A percentile compares a stretch with the other conserved stretches of the same genome.
Evolutionary conservation across 2,329 filamentous ascomycete genomes (phyloP).

Genomic region (Capronia coronata): DNA sequence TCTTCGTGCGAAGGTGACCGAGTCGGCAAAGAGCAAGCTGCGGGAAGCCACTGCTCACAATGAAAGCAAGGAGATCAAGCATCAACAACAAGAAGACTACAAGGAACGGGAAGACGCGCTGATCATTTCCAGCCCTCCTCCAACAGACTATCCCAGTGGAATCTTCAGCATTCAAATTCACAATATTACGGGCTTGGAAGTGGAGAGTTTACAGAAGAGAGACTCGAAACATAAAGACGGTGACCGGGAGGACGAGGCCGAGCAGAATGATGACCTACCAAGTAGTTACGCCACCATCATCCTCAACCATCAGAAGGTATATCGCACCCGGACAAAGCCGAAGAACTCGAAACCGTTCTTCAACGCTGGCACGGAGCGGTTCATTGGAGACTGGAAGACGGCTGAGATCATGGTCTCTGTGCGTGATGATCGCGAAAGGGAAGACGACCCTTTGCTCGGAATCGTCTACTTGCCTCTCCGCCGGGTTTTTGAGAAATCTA

Average conservation of each 20-base stretch:
- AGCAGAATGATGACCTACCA: slow-evolving; percentile 58
- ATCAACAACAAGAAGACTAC: slow-evolving; percentile 62
- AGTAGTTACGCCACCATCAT: slow-evolving; percentile 68
- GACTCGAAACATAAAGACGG: slow-evolving; percentile 43
- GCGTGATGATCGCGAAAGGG: slow-evolving; percentile 60
- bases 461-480: slow-evolving; percentile 61
- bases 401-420: slow-evolving; percentile 63
- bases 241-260: slow-evolving; percentile 40
- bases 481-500: slow-evolving; percentile 56
- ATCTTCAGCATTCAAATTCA: slow-evolving; percentile 66
- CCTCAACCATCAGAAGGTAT: slow-evolving; percentile 63
- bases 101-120: slow-evolving; percentile 56
- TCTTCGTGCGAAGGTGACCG: slow-evolving; percentile 52
- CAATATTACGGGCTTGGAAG: slow-evolving; percentile 62
- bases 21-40: slow-evolving; percentile 55
- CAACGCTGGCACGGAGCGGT: slow-evolving; percentile 68
- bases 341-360: slow-evolving; percentile 74
- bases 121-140: slow-evolving; percentile 62
- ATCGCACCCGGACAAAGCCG: slow-evolving; percentile 67
- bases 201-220: slow-evolving; percentile 54
- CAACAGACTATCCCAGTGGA: slow-evolving; percentile 56
- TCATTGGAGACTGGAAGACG: slow-evolving; percentile 61
- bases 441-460: slow-evolving; percentile 63
- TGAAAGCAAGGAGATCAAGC: slow-evolving; percentile 57
- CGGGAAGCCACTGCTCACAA: slow-evolving; percentile 56